Evolutionary conservation across 805 yeast genomes (phyloP).

Genomic region (Lachancea mirantina): DNA sequence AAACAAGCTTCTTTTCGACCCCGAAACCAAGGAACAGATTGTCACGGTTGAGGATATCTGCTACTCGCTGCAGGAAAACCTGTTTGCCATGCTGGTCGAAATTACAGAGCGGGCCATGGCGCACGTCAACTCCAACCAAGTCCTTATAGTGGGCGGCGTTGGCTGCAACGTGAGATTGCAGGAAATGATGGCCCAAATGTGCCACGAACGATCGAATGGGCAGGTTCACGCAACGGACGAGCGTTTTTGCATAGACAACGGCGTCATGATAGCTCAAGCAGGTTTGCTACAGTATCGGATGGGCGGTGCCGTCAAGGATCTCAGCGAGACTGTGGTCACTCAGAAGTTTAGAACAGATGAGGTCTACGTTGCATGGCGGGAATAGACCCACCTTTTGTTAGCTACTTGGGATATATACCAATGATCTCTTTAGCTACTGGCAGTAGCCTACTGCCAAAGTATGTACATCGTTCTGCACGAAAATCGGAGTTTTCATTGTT

Average conservation of each 20-base stretch:
- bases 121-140: conserved; percentile 84
- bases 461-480: too few relatives aligned
- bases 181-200: conserved; percentile 96
- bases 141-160: conserved; percentile 96
- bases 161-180: conserved; percentile 90
- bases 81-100: conserved; percentile 94
- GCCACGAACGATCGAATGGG: conserved; percentile 72
- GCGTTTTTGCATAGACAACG: conserved; percentile 94
- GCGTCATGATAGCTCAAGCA: conserved; percentile 98
- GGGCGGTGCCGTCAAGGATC: conserved; percentile 52
- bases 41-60: conserved; percentile 84
- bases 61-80: conserved; percentile 83
- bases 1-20: conserved; percentile 34
- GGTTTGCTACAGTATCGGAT: conserved; percentile 80
- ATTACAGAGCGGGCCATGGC: conserved; percentile 99
- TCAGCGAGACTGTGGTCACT: conserved; percentile 75
- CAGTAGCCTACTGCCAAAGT: too few relatives aligned
- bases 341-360: conserved; percentile 94
- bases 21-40: conserved; percentile 36
- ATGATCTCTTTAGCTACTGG: too few relatives aligned
- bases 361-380: conserved; percentile 86
- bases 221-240: conserved; percentile 93
- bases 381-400: conserved; percentile 25
- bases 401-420: too few relatives aligned
- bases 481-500: too few relatives aligned